Evolutionary conservation across 1,284 basidiomycete genomes (phyloP).

Genomic region (Entoloma clypeatum): DNA sequence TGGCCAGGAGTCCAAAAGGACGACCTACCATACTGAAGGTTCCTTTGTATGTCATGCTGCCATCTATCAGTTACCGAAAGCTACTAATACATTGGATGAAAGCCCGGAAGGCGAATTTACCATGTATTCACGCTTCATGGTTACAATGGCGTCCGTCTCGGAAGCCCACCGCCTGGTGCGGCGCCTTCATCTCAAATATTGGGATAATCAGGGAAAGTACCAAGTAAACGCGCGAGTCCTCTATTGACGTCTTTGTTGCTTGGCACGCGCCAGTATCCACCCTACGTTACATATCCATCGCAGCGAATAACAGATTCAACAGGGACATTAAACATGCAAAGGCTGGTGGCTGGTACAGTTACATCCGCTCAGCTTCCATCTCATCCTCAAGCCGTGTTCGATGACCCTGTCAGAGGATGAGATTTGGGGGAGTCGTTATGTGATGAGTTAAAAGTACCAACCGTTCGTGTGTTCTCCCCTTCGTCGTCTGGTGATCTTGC

Average conservation of each 20-base stretch:
- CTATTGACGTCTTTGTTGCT: constrained; percentile 37
- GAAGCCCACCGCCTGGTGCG: constrained; percentile 69
- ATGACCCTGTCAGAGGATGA: constrained; percentile 34
- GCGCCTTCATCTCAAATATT: constrained; percentile 55
- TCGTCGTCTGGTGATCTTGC: constrained; percentile 70
- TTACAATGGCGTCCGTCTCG: constrained; percentile 50
- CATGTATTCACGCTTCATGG: constrained; percentile 46
- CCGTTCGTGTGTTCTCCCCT: constrained; percentile 51
- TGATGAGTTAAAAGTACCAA: constrained; percentile 30
- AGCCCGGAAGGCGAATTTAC: constrained; percentile 37
- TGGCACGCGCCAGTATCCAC: neutral
- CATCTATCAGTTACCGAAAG: constrained; percentile 4
- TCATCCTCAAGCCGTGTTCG: constrained; percentile 59
- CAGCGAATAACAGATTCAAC: constrained; percentile 10
- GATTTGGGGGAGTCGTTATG: neutral
- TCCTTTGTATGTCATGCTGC: constrained; percentile 39
- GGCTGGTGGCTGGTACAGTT: constrained; percentile 20
- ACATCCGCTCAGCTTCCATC: constrained; percentile 66
- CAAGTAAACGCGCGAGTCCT: constrained; percentile 56
- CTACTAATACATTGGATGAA: constrained; percentile 21
- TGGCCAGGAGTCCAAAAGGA: constrained; percentile 35
- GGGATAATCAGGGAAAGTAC: constrained; percentile 38
- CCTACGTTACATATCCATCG: neutral
- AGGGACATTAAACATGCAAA: constrained; percentile 15
- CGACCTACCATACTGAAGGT: constrained; percentile 43